Evolutionary conservation across 129 eudicot genomes (phyloP).

Genomic region (Scalesia atractyloides): DNA sequence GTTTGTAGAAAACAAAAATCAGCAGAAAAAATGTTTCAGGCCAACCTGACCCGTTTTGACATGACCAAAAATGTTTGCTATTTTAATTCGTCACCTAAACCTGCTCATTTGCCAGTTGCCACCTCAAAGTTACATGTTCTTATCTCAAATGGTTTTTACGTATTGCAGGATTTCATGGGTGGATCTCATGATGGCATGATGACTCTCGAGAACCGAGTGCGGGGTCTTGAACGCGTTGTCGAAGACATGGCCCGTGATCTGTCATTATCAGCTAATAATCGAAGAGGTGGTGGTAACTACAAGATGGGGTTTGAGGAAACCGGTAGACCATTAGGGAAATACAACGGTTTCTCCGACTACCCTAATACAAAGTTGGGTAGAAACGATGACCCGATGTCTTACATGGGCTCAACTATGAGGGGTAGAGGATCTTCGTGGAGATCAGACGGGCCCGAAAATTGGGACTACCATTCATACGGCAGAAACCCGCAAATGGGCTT

Average conservation of each 20-base stretch:
- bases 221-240: slow-evolving; percentile 92
- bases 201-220: slow-evolving; percentile 83
- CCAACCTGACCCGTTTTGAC: background rate
- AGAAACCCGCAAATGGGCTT: slow-evolving; percentile 62
- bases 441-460: slow-evolving; percentile 62
- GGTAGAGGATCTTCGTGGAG: slow-evolving; percentile 79
- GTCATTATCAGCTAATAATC: slow-evolving; percentile 57
- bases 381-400: slow-evolving; percentile 50
- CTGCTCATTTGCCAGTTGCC: background rate
- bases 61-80: background rate
- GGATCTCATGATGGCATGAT: slow-evolving; percentile 97
- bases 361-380: slow-evolving; percentile 59
- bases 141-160: slow-evolving; percentile 19
- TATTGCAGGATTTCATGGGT: slow-evolving; percentile 91
- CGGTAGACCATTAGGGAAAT: slow-evolving; percentile 59
- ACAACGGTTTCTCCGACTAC: slow-evolving; percentile 70
- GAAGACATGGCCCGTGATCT: slow-evolving; percentile 98
- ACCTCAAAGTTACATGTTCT: slow-evolving; percentile 8
- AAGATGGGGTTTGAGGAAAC: slow-evolving; percentile 77
- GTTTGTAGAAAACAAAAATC: background rate
- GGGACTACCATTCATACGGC: slow-evolving; percentile 72
- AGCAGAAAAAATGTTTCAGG: background rate
- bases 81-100: too few species aligned
- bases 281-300: slow-evolving; percentile 66
- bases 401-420: slow-evolving; percentile 49